These are phyloP conservation scores for Neospermospora avenae DNA, from an alignment of 2,329 filamentous ascomycete species.

Conservation along the genomic window DNA sequence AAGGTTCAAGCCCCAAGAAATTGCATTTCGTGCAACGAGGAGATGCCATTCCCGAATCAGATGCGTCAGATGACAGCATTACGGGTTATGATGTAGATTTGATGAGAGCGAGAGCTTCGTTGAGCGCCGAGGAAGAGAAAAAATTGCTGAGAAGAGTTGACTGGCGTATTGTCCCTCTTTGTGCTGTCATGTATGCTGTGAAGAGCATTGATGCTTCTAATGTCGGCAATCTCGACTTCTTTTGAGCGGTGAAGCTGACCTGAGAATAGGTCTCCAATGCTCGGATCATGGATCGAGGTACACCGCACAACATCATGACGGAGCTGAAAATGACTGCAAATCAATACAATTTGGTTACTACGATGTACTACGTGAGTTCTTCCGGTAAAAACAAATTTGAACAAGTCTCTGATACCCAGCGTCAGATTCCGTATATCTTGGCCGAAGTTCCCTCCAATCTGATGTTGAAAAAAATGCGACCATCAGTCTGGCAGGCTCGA, in stretches of 20 bases:
- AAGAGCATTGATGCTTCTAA: constrained; percentile 35
- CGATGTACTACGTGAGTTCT: constrained; percentile 36
- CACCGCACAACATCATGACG: constrained; percentile 21
- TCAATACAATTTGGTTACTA: constrained; percentile 36
- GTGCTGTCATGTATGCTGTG: constrained; percentile 34
- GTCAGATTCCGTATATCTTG: constrained; percentile 37
- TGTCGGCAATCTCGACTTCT: neutral
- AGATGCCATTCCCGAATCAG: constrained; percentile 8
- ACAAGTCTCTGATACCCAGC: neutral
- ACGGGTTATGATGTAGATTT: constrained; percentile 33
- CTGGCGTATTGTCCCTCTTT: constrained; percentile 34
- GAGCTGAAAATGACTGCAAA: constrained; percentile 34
- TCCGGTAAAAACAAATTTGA: neutral
- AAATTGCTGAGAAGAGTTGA: constrained; percentile 14
- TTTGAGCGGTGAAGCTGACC: neutral
- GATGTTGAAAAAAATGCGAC: constrained; percentile 37
- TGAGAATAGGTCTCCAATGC: constrained; percentile 28
- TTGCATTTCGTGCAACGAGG: constrained; percentile 9
- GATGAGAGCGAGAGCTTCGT: constrained; percentile 34
- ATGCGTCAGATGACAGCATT: constrained; percentile 5
- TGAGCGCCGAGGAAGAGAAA: constrained; percentile 22
- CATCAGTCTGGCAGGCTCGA: constrained; percentile 36
- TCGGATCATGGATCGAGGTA: constrained; percentile 38
- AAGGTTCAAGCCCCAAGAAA: neutral
- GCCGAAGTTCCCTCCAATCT: constrained; percentile 40